Conservation (phyloP, 306 rosid species). For the Luffa acutangula region DNA sequence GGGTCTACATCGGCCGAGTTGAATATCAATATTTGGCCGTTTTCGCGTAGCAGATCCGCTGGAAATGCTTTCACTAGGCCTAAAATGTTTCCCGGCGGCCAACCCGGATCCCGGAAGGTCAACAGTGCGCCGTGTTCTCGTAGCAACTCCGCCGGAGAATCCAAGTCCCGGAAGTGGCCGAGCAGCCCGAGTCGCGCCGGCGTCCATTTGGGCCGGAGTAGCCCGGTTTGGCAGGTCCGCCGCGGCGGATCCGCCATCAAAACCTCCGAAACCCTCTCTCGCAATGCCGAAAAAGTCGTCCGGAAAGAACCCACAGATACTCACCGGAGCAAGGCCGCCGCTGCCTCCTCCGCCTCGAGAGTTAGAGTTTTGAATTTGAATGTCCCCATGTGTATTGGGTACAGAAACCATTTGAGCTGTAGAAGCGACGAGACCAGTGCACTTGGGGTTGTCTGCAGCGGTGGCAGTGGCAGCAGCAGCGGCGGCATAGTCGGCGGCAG, state of each 20-base stretch:
- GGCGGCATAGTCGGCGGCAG: neutral
- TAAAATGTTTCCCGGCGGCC: constrained; percentile 38
- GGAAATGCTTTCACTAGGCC: constrained; percentile 63
- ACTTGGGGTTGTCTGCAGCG: constrained; percentile 8
- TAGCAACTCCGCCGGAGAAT: constrained; percentile 87
- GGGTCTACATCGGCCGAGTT: constrained; percentile 61
- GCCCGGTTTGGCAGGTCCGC: constrained; percentile 89
- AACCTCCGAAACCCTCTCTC: constrained; percentile 19
- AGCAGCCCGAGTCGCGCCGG: constrained; percentile 80
- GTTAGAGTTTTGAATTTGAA: constrained; percentile 63
- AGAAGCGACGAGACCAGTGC: constrained; percentile 47
- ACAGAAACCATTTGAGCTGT: constrained; percentile 54
- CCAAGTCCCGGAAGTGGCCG: constrained; percentile 84
- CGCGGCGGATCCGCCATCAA: constrained; percentile 28
- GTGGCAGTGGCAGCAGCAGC: neutral
- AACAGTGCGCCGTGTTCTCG: constrained; percentile 98
- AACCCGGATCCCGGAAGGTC: constrained; percentile 39
- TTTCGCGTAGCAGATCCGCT: constrained; percentile 86
- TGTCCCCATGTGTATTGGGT: constrained; percentile 79
- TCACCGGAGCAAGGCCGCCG: constrained; percentile 33
- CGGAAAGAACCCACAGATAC: constrained; percentile 24
- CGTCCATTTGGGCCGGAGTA: constrained; percentile 71
- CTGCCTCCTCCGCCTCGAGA: constrained; percentile 5
- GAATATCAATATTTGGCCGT: constrained; percentile 92
- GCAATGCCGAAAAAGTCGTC: constrained; percentile 19